These are phyloP conservation scores for Fusarium brevicatenulatum DNA, from an alignment of 2,329 filamentous ascomycete species.

Conservation along the genomic window DNA sequence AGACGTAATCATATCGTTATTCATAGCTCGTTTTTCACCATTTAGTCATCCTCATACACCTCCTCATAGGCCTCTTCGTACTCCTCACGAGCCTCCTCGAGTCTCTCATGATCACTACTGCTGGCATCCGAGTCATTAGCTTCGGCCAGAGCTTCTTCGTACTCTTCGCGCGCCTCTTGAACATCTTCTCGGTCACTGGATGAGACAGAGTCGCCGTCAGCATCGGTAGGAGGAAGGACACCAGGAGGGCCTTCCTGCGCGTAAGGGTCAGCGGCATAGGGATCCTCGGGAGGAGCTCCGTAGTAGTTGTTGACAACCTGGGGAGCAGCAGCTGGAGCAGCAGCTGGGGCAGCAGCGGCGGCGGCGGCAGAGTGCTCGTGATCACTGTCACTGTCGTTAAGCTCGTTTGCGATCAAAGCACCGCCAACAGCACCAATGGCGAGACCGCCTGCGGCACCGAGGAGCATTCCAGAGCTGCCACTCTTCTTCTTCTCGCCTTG, in stretches of 20 bases:
- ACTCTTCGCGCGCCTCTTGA: constrained; percentile 55
- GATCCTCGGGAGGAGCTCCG: constrained; percentile 26
- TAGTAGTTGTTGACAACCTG: constrained; percentile 30
- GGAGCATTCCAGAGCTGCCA: constrained; percentile 64
- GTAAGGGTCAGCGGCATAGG: constrained; percentile 31
- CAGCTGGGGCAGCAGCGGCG: background rate
- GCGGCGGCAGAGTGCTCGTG: constrained; percentile 31
- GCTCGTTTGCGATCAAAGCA: constrained; percentile 65
- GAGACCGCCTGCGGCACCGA: constrained; percentile 68
- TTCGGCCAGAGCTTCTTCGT: constrained; percentile 55
- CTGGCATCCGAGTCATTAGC: constrained; percentile 56
- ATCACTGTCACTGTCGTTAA: constrained; percentile 47
- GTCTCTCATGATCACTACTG: constrained; percentile 62
- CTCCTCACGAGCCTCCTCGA: constrained; percentile 63
- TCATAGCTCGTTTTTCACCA: constrained; percentile 26
- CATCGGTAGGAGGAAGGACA: constrained; percentile 52
- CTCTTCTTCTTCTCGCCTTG: constrained; percentile 50
- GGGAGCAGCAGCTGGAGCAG: background rate
- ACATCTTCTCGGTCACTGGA: constrained; percentile 56
- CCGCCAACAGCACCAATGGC: constrained; percentile 67
- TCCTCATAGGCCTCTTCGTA: constrained; percentile 53
- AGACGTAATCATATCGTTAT: constrained; percentile 38
- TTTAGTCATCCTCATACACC: constrained; percentile 42
- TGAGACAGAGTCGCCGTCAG: constrained; percentile 55
- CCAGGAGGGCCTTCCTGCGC: constrained; percentile 45